Evolutionary conservation across 2,329 filamentous ascomycete genomes (phyloP), one percentile per base, ranked within the genome.

Genomic region (Cladosporium phlei): DNA sequence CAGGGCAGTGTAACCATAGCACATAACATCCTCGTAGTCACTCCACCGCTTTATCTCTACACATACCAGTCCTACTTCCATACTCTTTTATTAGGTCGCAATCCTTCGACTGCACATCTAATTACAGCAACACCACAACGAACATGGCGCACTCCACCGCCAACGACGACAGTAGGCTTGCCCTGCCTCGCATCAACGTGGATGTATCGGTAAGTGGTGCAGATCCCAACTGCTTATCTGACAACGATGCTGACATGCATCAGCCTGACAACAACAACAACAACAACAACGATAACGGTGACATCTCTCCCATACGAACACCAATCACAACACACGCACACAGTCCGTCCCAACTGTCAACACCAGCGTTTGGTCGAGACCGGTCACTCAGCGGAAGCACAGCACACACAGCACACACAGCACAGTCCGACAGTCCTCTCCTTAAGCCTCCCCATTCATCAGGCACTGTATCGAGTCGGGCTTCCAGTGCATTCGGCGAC

Each of bases 371-470:
- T 11, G 35, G 37, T 11, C 45, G 45, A 6, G 45, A 47, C 6
- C 45, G 45, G 20, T 47, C 45, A 16, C 24, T 47, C 3, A 47
- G 45, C 17, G 45, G 45, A 27, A 47, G 45, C 20, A 47, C 45
- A 9, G 45, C 45, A 34, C 37, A 39, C 25, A 24, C 35, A 2
- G 16, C 22, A 38, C 44, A 47, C 14, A 24, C 35, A 2, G 16
- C 22, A 38, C 44, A 47, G 9, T 47, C 45, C 28, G 45, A 47
- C 45, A 47, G 35, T 25, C 45, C 45, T 27, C 38, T 47, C 6
- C 29, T 47, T 4, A 47, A 40, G 38, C 29, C 45, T 21, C 45
- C 45, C 16, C 35, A 47, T 19, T 33, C 45, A 11, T 40, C 37
- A 21, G 38, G 29, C 5, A 20, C 30, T 24, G 17, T 21, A 17